Evolutionary conservation across 2,329 filamentous ascomycete genomes (phyloP).

Genomic region (Neopestalotiopsis clavispora): DNA sequence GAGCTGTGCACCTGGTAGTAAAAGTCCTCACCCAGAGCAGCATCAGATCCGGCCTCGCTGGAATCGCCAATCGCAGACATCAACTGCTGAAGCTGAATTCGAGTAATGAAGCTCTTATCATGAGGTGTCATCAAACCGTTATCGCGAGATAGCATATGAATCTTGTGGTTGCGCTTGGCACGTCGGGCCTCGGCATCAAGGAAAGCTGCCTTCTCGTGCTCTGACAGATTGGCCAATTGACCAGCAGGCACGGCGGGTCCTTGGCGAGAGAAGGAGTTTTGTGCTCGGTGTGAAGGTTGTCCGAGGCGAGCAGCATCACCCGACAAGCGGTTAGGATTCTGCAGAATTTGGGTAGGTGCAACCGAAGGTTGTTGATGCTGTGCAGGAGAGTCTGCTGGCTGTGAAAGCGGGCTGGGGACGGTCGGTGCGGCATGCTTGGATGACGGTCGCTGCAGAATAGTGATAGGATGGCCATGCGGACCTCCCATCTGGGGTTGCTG

Average conservation of each 20-base stretch:
- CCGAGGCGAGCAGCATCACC: constrained; percentile 47
- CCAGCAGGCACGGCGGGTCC: constrained; percentile 63
- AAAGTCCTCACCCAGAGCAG: constrained; percentile 88
- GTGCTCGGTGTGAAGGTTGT: constrained; percentile 45
- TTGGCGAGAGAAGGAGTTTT: constrained; percentile 65
- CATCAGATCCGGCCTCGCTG: constrained; percentile 78
- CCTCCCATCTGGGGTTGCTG: constrained; percentile 29
- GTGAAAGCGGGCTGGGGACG: constrained; percentile 37
- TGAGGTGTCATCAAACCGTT: constrained; percentile 99
- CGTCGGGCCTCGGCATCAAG: constrained; percentile 91
- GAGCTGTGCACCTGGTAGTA: constrained; percentile 98
- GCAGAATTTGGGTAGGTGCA: constrained; percentile 74
- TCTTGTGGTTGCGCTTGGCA: constrained; percentile 98
- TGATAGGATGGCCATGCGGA: constrained; percentile 54
- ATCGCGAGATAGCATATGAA: constrained; percentile 88
- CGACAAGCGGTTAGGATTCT: constrained; percentile 74
- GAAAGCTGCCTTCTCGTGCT: constrained; percentile 83
- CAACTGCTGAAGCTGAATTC: constrained; percentile 95
- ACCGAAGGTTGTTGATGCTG: constrained; percentile 41
- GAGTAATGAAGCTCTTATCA: constrained; percentile 98
- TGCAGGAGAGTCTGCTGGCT: constrained; percentile 30
- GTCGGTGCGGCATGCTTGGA: constrained; percentile 40
- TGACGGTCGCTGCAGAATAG: constrained; percentile 61
- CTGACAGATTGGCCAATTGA: constrained; percentile 77
- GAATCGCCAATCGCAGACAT: constrained; percentile 90